Percentiles rank a stretch among this genome's conserved stretches.
Conservation (phyloP, 345 rosid genomes). For the Euclidium syriacum region DNA sequence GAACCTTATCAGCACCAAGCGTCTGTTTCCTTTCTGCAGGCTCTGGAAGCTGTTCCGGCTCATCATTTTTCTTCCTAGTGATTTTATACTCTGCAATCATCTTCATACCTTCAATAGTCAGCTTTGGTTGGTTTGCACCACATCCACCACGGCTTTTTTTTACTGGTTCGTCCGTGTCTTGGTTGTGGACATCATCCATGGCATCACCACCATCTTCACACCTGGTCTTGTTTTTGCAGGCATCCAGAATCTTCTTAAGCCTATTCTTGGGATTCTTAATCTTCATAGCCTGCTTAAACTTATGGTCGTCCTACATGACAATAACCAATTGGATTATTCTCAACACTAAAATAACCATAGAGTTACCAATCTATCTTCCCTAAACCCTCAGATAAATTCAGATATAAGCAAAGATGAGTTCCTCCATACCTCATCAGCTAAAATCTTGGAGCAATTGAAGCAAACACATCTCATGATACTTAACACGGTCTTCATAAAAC, state of each 20-base stretch:
- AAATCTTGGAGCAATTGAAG: conserved; percentile 90
- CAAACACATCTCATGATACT: conserved; percentile 90
- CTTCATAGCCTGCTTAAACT: conserved; percentile 90
- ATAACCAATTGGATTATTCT: conserved; percentile 13
- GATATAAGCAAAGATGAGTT: neutral
- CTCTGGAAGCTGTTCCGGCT: conserved; percentile 91
- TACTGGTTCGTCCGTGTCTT: conserved; percentile 65
- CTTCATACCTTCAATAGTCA: conserved; percentile 94
- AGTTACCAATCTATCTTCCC: neutral
- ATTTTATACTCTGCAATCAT: conserved; percentile 86
- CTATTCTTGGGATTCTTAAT: conserved; percentile 87
- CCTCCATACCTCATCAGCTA: conserved; percentile 73
- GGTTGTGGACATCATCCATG: conserved; percentile 57
- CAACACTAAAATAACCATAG: neutral
- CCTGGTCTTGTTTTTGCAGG: conserved; percentile 79
- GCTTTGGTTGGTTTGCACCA: conserved; percentile 88
- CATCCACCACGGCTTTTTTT: conserved; percentile 89
- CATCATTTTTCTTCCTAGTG: conserved; percentile 73
- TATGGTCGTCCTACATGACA: conserved; percentile 76
- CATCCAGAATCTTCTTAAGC: conserved; percentile 85
- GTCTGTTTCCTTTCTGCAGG: conserved; percentile 93
- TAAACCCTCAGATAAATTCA: neutral
- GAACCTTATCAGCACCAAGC: conserved; percentile 86
- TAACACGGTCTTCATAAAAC: conserved; percentile 87
- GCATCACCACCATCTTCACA: conserved; percentile 93